These are phyloP conservation scores for Stenogyne calaminthoides DNA, from an alignment of 305 asterid genomes.

Conservation along the genomic window DNA sequence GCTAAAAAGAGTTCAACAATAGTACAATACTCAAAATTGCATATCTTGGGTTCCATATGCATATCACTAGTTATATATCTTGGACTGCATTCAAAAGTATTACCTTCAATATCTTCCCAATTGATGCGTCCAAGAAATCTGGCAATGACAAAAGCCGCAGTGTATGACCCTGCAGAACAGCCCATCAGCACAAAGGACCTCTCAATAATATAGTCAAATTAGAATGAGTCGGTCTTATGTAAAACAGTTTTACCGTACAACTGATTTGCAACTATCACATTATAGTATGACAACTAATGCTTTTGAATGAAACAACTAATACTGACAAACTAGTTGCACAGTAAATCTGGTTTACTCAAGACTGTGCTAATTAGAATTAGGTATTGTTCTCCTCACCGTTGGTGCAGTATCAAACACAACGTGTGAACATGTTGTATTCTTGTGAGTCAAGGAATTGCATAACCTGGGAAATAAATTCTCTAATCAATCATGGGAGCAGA, in stretches of 20 bases:
- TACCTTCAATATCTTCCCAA: slow-evolving; percentile 81
- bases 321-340: no score
- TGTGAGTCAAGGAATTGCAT: slow-evolving; percentile 84
- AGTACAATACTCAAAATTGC: not conserved
- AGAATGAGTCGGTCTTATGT: not conserved
- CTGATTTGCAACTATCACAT: no score
- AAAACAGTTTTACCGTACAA: no score
- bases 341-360: no score
- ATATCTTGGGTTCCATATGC: not conserved
- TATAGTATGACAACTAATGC: no score
- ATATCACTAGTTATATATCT: not conserved
- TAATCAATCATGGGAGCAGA: slow-evolving; percentile 28
- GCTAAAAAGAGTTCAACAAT: not conserved
- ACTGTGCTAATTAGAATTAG: not conserved
- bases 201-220: slow-evolving; percentile 10
- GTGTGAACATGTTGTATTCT: slow-evolving; percentile 79
- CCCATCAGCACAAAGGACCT: slow-evolving; percentile 27
- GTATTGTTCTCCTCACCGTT: slow-evolving; percentile 58
- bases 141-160: slow-evolving; percentile 92
- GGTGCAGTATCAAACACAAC: slow-evolving; percentile 98
- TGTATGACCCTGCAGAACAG: slow-evolving; percentile 77
- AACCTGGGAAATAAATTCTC: slow-evolving; percentile 54
- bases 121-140: slow-evolving; percentile 89
- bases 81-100: not conserved
- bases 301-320: no score